Evolutionary conservation across 305 asterid species (phyloP).

Genomic region (Solanum hybrid): DNA sequence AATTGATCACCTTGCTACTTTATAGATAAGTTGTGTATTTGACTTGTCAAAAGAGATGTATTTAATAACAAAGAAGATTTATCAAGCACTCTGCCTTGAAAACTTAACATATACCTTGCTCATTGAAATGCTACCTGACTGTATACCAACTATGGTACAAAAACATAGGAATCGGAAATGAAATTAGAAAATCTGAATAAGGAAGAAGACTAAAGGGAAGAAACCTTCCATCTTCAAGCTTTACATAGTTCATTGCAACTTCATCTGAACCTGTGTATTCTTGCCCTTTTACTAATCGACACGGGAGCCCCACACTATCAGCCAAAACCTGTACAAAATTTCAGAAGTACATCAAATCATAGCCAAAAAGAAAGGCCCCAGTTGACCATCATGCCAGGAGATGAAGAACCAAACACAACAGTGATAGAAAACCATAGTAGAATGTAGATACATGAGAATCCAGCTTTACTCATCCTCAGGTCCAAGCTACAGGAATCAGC

Average conservation of each 20-base stretch:
- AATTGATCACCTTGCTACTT: background rate
- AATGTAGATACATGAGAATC: background rate
- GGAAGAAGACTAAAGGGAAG: background rate
- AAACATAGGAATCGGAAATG: background rate
- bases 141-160: background rate
- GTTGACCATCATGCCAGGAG: background rate
- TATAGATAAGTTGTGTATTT: background rate
- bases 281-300: constrained; percentile 82
- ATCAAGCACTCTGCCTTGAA: background rate
- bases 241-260: constrained; percentile 81
- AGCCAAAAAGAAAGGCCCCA: background rate
- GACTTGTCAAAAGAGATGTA: background rate
- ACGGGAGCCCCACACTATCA: constrained; percentile 68
- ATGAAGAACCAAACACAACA: background rate
- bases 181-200: constrained; percentile 7
- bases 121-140: background rate
- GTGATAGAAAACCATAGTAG: background rate
- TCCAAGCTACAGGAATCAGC: background rate
- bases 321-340: constrained; percentile 72
- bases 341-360: constrained; percentile 17
- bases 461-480: background rate
- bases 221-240: constrained; percentile 73
- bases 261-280: constrained; percentile 87
- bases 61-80: background rate
- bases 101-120: background rate